phyloP scores from a whole-genome alignment of 345 rosid genomes.

The Arabis hirsuta region DNA sequence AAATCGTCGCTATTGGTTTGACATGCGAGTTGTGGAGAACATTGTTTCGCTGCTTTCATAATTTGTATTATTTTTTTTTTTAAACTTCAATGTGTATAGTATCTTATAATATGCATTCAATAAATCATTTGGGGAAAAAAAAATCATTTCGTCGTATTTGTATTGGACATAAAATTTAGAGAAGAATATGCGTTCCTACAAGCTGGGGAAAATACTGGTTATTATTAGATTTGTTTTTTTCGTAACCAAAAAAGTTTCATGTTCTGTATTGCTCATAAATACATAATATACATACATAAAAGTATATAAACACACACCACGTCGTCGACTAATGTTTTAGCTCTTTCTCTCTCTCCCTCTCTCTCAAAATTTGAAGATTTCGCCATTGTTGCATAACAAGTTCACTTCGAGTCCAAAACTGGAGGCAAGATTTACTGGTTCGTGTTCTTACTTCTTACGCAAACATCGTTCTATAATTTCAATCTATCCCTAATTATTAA shows the following conservation, averaged over 20 bases:
- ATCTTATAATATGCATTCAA: neutral
- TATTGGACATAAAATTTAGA: neutral
- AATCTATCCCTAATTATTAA: neutral
- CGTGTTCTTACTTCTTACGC: conserved; percentile 28
- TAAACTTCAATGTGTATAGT: neutral
- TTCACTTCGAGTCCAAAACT: conserved; percentile 12
- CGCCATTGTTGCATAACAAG: conserved; percentile 30
- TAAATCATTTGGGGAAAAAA: conserved; percentile 2
- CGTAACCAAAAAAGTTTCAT: neutral
- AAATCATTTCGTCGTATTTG: neutral
- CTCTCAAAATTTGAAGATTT: conserved; percentile 9
- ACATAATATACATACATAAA: neutral
- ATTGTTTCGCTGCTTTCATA: too few relatives aligned
- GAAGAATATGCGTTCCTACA: conserved; percentile 34
- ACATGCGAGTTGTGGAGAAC: too few relatives aligned
- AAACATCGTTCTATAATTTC: neutral
- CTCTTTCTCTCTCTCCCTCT: conserved; percentile 6
- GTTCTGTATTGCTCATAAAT: neutral
- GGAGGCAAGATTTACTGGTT: conserved; percentile 14
- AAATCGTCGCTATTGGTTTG: too few relatives aligned
- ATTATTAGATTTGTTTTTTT: neutral
- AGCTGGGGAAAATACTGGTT: conserved; percentile 40
- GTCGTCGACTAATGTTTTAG: conserved; percentile 18
- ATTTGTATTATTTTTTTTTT: too few relatives aligned
- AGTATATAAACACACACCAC: conserved; percentile 25